Conservation (phyloP, 2,329 filamentous ascomycete species). For the Exserohilum rostratum region DNA sequence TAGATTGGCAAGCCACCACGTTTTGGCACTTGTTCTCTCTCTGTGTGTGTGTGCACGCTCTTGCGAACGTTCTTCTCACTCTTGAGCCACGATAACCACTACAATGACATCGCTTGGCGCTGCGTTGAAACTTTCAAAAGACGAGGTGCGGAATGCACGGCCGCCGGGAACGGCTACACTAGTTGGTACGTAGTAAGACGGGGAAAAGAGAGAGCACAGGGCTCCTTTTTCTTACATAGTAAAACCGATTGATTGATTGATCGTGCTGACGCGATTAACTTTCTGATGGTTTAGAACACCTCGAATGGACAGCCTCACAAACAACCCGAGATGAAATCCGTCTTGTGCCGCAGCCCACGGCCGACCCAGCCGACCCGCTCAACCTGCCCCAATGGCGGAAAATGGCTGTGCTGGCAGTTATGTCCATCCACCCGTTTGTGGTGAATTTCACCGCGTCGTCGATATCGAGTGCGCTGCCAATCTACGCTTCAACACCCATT, state of each 20-base stretch:
- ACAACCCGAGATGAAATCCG: constrained; percentile 45
- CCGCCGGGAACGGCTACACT: constrained; percentile 50
- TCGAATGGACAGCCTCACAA: constrained; percentile 39
- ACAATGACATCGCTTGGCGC: constrained; percentile 44
- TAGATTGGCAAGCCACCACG: constrained; percentile 4
- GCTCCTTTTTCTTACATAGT: no score
- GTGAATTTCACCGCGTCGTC: constrained; percentile 48
- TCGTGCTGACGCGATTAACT: constrained; percentile 10
- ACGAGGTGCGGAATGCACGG: constrained; percentile 46
- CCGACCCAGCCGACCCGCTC: constrained; percentile 50
- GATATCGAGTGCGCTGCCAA: constrained; percentile 45
- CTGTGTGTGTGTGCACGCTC: no score
- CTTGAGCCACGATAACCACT: no score
- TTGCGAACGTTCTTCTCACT: no score
- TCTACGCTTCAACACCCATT: constrained; percentile 41
- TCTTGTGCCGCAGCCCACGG: constrained; percentile 48
- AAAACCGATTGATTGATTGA: no score
- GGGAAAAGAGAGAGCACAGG: not conserved
- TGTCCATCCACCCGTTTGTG: constrained; percentile 48
- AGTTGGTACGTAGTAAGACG: constrained; percentile 40
- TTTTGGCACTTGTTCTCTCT: no score
- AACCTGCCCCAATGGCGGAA: constrained; percentile 50
- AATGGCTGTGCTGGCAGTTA: constrained; percentile 41
- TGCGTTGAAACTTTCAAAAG: constrained; percentile 49
- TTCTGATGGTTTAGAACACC: constrained; percentile 27